Evolutionary conservation across 1,284 basidiomycete species (phyloP), one percentile per base, ranked within the genome.

Genomic region (Bjerkandera adusta): DNA sequence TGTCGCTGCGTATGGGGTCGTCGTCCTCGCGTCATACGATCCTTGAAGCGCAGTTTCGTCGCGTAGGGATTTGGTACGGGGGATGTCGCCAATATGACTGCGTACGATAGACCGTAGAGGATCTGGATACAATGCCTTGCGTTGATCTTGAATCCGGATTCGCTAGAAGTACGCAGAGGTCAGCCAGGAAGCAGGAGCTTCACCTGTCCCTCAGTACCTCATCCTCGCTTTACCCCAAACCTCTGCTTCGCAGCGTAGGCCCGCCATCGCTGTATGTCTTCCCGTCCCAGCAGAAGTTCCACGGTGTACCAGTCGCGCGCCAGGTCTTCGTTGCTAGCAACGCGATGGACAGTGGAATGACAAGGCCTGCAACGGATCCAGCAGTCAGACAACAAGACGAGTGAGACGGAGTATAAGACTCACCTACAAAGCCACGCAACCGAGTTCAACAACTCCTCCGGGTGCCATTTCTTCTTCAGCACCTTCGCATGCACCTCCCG

Each of bases 401-500:
- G 13, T 13, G 22, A 36, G 5, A 37, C n/a, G 10, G 38, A 5
- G 25, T 8, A 12, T 38, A 5, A 13, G 5, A 55, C 62, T 25
- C 41, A 67, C 77, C 77, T 60, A 54, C 79, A 82, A 18, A 81
- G 61, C 78, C 77, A 81, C 13, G 78, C 78, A 11, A 81, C 77
- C 4, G 73, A 72, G 50, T 75, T 75, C 24, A 81, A 44, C 71
- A 75, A 71, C 24, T 60, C 58, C 56, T 73, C 69, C 0, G 69
- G 61, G 56, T 81, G 78, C 77, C 77, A 79, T 35, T 70, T 71
- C 59, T 71, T 73, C 67, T 79, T 80, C 21, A 73, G 52, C 13
- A 65, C 75, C 57, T 77, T 80, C 1, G 64, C 61, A 51, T 81
- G 78, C 11, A 64, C 69, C 21, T 72, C 71, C 26, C 74, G 69